These are phyloP conservation scores for Sphagnurus paluster DNA, from an alignment of 1,284 basidiomycete genomes.

Conservation along the genomic window DNA sequence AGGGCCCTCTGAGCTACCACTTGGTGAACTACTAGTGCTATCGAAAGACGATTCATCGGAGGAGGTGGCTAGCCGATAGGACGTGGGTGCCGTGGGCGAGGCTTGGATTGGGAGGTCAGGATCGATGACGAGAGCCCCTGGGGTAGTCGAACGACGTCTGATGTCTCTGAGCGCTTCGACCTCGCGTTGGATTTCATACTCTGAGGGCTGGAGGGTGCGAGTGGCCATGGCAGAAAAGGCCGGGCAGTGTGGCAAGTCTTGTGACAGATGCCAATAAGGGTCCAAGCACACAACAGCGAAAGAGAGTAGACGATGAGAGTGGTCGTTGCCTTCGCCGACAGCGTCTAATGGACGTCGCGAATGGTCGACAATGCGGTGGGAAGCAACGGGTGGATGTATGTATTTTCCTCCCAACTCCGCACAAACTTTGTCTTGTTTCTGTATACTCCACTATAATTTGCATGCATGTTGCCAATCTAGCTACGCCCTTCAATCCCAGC, in stretches of 20 bases:
- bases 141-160: slow-evolving; percentile 75
- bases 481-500: background rate
- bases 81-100: slow-evolving; percentile 53
- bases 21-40: slow-evolving; percentile 23
- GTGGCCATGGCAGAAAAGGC: slow-evolving; percentile 31
- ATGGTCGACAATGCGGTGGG: slow-evolving; percentile 6
- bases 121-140: slow-evolving; percentile 80
- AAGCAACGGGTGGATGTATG: slow-evolving; percentile 8
- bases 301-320: slow-evolving; percentile 8
- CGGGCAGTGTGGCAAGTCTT: slow-evolving; percentile 6
- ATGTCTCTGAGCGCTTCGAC: slow-evolving; percentile 84
- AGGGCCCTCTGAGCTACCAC: slow-evolving; percentile 26
- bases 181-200: slow-evolving; percentile 85
- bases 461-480: background rate
- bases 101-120: slow-evolving; percentile 80
- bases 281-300: slow-evolving; percentile 2
- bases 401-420: slow-evolving; percentile 18
- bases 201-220: slow-evolving; percentile 67
- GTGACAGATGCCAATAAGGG: slow-evolving; percentile 6
- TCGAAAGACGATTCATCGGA: slow-evolving; percentile 37
- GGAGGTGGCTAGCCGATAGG: slow-evolving; percentile 48
- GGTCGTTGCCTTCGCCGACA: too few species aligned
- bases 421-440: slow-evolving; percentile 19
- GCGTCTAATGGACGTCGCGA: slow-evolving; percentile 13
- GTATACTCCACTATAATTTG: too few species aligned